Evolutionary conservation across 2,329 filamentous ascomycete genomes (phyloP).

Genomic region (Penicillium sp.): DNA sequence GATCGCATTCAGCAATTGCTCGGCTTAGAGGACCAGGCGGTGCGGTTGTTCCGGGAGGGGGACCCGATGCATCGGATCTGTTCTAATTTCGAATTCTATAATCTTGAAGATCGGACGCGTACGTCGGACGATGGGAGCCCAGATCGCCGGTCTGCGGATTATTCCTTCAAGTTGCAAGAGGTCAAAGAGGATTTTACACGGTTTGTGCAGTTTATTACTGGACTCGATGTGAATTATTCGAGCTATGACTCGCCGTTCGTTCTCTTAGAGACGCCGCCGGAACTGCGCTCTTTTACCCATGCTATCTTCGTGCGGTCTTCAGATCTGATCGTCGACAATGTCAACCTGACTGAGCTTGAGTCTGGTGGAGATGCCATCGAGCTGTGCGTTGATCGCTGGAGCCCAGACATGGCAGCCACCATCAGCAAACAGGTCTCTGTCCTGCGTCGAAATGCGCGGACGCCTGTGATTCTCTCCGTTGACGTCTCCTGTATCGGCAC

Average conservation of each 20-base stretch:
- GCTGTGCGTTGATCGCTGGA: conserved; percentile 52
- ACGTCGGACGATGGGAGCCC: conserved; percentile 28
- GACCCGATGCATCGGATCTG: conserved; percentile 42
- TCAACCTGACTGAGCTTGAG: conserved; percentile 47
- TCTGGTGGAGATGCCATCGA: conserved; percentile 54
- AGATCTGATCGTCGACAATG: conserved; percentile 24
- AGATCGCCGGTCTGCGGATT: conserved; percentile 40
- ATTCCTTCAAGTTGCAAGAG: conserved; percentile 44
- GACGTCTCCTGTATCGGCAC: conserved; percentile 30
- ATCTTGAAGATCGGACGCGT: conserved; percentile 39
- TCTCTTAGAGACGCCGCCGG: conserved; percentile 50
- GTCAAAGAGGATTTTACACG: conserved; percentile 53
- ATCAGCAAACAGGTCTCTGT: conserved; percentile 51
- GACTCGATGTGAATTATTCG: conserved; percentile 44
- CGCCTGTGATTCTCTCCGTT: conserved; percentile 52
- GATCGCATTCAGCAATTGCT: conserved; percentile 34
- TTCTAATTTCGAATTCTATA: conserved; percentile 43
- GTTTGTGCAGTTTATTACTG: conserved; percentile 52
- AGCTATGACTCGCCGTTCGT: conserved; percentile 55
- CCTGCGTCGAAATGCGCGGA: conserved; percentile 48
- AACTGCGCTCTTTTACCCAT: conserved; percentile 45
- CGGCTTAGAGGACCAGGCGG: conserved; percentile 38
- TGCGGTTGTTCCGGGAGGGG: conserved; percentile 37
- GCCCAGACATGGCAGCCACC: conserved; percentile 41
- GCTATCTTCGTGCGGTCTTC: conserved; percentile 34